These are phyloP conservation scores for Pseudognaphalium luteoalbum DNA, from an alignment of 129 eudicot genomes.

Conservation along the genomic window DNA sequence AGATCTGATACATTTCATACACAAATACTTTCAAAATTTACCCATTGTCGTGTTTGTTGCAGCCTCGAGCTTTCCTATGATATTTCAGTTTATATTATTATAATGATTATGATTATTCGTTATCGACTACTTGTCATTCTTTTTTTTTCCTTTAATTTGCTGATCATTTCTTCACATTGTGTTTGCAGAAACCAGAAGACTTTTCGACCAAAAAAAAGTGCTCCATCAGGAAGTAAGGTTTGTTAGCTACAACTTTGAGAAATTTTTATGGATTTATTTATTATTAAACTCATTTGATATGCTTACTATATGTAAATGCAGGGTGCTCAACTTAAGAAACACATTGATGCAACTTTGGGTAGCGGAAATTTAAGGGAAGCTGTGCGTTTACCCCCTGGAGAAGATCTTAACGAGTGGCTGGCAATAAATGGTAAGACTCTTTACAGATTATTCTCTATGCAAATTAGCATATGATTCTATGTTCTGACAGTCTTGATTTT, in stretches of 20 bases:
- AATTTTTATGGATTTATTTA: not conserved
- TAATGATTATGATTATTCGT: not conserved
- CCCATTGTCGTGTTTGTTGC: not conserved
- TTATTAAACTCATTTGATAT: slow-evolving; percentile 18
- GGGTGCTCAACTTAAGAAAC: slow-evolving; percentile 68
- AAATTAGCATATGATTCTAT: slow-evolving; percentile 2
- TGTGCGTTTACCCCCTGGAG: slow-evolving; percentile 70
- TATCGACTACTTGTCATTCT: not conserved
- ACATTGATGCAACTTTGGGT: slow-evolving; percentile 72
- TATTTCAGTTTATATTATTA: not conserved
- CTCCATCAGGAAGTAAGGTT: slow-evolving; percentile 74
- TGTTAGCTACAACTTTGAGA: slow-evolving; percentile 15
- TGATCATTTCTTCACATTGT: slow-evolving; percentile 19
- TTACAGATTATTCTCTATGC: not conserved
- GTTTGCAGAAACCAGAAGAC: slow-evolving; percentile 64
- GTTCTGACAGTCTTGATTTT: not conserved
- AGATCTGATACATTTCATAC: not conserved
- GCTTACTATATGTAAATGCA: slow-evolving; percentile 22
- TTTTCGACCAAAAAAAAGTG: slow-evolving; percentile 66
- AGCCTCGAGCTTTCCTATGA: slow-evolving; percentile 10
- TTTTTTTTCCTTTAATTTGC: not conserved
- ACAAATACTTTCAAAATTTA: not conserved
- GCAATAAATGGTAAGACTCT: slow-evolving; percentile 55
- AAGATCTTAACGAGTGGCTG: slow-evolving; percentile 68
- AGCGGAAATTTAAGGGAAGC: slow-evolving; percentile 73